Evolutionary conservation across 192 early-diverging fungal species (phyloP), one percentile per base, ranked within the genome.

Genomic region (Coemansia sp.): DNA sequence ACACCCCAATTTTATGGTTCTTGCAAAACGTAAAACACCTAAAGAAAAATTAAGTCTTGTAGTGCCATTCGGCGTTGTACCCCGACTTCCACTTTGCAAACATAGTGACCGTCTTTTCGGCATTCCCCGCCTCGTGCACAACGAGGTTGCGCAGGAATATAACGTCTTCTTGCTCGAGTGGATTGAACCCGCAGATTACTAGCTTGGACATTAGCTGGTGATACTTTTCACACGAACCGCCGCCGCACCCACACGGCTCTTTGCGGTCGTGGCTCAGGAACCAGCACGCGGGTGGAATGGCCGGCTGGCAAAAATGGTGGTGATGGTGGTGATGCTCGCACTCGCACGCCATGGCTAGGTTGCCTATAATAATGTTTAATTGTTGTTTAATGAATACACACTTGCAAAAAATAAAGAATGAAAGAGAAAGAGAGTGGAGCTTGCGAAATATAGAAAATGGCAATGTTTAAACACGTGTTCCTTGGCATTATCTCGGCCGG

Each of bases 1-100:
- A 52, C 32, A 35, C 32, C 32, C 32, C 32, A 45, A 45, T 45
- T 45, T 45, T 45, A 15, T 45, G 14, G 47, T n/a, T 49, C 14
- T 49, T 49, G 14, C 47, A 57, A 59, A 70, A 41, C 24, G 27
- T 21, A 21, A 21, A 21, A 21, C 21, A 21, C 21, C 21, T 21
- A 21, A 21, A 21, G 21, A 51, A 19, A 58, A 27, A 58, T 15
- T 68, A 77, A 17, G 67, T 72, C 35, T 45, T 62, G 41, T 65
- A 77, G 15, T 67, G 32, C 75, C 75, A 77, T n/a, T 65, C 67
- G 17, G 35, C 48, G 32, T 77, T 68, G 39, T 56, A 59, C 4
- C 75, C 75, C 15, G 69, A 64, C 69, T 77, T 77, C 69, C 69
- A 77, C 35, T 77, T 77, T n/a, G 69, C 69, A 69, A 70, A 77